phyloP scores from a whole-genome alignment of 1,139 yeast genomes.

The Entelexis paramagnoliae region DNA sequence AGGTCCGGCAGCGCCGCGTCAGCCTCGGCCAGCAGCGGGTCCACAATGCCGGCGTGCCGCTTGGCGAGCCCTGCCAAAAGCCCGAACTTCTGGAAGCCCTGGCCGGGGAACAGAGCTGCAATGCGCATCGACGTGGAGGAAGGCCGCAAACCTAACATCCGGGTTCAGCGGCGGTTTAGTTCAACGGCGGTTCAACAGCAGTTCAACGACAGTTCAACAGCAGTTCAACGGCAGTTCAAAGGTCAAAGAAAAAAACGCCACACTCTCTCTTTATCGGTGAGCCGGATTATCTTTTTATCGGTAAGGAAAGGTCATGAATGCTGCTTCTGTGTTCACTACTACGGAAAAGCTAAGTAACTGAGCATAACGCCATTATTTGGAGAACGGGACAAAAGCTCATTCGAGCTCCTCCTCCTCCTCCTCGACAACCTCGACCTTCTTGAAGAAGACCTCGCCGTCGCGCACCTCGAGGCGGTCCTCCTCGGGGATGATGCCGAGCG shows the following conservation, averaged over 20 bases:
- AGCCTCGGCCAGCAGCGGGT: slow-evolving; percentile 28
- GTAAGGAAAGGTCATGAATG: too few species aligned
- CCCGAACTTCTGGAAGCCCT: slow-evolving; percentile 35
- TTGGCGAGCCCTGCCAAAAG: slow-evolving; percentile 28
- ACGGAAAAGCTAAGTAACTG: background rate
- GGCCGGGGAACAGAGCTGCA: slow-evolving; percentile 32
- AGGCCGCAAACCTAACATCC: too few species aligned
- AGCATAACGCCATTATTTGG: background rate
- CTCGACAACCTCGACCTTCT: slow-evolving; percentile 19
- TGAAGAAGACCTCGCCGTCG: slow-evolving; percentile 23
- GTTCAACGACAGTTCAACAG: too few species aligned
- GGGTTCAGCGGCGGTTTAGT: too few species aligned
- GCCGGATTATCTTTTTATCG: too few species aligned
- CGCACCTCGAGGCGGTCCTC: slow-evolving; percentile 20
- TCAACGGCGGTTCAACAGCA: too few species aligned
- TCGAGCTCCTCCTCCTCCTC: slow-evolving; percentile 23
- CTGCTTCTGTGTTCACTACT: too few species aligned
- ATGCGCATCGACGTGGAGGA: background rate
- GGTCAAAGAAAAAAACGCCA: too few species aligned
- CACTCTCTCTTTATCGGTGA: too few species aligned
- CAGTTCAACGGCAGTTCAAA: too few species aligned
- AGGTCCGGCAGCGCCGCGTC: slow-evolving; percentile 29
- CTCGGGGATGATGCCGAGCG: slow-evolving; percentile 19
- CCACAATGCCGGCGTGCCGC: slow-evolving; percentile 17
- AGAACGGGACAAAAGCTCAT: too few species aligned